These are phyloP conservation scores for Cercospora zeina DNA, from an alignment of 2,329 filamentous ascomycete species.

Conservation along the genomic window DNA sequence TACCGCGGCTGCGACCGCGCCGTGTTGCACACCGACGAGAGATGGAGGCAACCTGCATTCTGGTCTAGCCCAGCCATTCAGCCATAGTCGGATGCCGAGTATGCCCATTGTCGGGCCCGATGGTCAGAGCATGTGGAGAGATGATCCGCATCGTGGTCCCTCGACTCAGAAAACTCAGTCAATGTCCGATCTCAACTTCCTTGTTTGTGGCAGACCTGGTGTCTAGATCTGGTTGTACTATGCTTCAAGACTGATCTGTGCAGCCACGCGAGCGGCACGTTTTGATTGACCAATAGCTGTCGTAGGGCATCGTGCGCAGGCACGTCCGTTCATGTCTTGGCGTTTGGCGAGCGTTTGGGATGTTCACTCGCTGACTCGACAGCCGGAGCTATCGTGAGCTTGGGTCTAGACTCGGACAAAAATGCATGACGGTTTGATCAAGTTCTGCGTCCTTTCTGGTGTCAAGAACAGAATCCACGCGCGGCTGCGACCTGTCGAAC, in stretches of 20 bases:
- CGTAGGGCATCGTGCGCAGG: neutral
- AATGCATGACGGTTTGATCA: neutral
- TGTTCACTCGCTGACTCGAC: neutral
- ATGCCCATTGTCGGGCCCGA: neutral
- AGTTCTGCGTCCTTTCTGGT: neutral
- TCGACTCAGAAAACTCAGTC: neutral
- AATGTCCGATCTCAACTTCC: neutral
- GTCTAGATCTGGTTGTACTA: slow-evolving; percentile 16
- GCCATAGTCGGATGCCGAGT: neutral
- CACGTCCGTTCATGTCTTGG: neutral
- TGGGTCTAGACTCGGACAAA: neutral
- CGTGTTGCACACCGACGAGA: neutral
- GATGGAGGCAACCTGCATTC: neutral
- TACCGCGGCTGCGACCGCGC: neutral
- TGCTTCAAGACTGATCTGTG: slow-evolving; percentile 12
- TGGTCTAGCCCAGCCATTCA: slow-evolving; percentile 4
- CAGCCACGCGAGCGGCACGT: slow-evolving; percentile 15
- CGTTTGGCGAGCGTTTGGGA: neutral
- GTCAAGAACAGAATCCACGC: neutral
- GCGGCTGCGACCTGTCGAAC: neutral
- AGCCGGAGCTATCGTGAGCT: neutral
- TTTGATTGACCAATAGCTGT: neutral
- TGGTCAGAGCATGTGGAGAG: neutral
- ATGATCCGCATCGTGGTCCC: neutral
- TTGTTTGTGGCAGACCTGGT: neutral